These are phyloP conservation scores for Globisporangium lucens DNA, from an alignment of 352 stramenopile species.

Conservation along the genomic window DNA sequence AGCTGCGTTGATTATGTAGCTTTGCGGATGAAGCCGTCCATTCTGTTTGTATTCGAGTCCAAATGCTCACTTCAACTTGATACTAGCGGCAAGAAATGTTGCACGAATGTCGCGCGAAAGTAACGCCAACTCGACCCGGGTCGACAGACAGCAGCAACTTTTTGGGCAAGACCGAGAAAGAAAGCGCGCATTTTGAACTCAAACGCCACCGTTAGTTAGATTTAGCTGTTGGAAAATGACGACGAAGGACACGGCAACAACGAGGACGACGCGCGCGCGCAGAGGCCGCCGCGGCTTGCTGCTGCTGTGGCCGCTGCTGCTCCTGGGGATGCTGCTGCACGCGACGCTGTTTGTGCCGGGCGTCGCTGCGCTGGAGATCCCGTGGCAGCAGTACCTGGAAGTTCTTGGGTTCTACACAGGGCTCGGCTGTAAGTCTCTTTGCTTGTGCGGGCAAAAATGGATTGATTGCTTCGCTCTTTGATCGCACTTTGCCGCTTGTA, in stretches of 20 bases:
- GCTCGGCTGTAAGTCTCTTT: slow-evolving; percentile 37
- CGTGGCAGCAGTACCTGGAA: slow-evolving; percentile 33
- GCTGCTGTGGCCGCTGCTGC: slow-evolving; percentile 5
- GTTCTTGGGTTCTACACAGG: slow-evolving; percentile 43
- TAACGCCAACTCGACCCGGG: background rate
- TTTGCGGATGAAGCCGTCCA: background rate
- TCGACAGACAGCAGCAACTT: background rate
- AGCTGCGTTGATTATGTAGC: too few relatives aligned
- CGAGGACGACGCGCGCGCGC: slow-evolving; percentile 1
- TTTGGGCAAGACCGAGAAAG: background rate
- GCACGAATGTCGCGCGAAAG: background rate
- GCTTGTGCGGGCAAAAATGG: background rate
- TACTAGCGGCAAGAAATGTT: background rate
- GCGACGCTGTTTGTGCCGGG: background rate
- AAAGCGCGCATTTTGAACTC: slow-evolving; percentile 9
- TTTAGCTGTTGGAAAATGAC: background rate
- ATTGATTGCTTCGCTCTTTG: background rate
- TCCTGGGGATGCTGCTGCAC: background rate
- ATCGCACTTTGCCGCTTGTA: background rate
- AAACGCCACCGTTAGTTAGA: slow-evolving; percentile 3
- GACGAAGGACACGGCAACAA: background rate
- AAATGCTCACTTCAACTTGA: slow-evolving; percentile 6
- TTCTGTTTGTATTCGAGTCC: background rate
- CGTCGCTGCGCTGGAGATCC: slow-evolving; percentile 9
- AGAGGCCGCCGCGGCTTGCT: slow-evolving; percentile 1